Evolutionary conservation across 2,329 filamentous ascomycete genomes (phyloP).

Genomic region (Boeremia lycopersici): DNA sequence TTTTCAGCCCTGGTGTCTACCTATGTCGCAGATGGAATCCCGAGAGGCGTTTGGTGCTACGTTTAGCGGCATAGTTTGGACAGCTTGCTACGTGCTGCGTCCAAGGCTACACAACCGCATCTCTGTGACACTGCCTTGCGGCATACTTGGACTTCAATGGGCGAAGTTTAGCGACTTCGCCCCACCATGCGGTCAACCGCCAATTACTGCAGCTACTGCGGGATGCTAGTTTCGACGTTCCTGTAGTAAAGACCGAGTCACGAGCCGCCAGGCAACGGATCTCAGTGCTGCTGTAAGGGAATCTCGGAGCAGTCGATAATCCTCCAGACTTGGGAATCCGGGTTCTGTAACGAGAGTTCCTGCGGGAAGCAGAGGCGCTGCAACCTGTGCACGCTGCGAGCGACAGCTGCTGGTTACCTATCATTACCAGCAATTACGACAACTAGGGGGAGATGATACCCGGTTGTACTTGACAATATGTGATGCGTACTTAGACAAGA

Average conservation of each 20-base stretch:
- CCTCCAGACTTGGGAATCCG: not conserved
- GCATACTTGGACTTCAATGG: slow-evolving; percentile 23
- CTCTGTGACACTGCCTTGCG: slow-evolving; percentile 21
- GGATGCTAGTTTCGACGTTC: slow-evolving; percentile 30
- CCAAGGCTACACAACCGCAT: slow-evolving; percentile 19
- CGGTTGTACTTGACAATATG: not conserved
- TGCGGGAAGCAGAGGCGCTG: not conserved
- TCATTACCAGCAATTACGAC: not conserved
- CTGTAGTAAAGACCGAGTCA: slow-evolving; percentile 5
- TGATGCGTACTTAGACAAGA: not conserved
- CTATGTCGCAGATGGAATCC: slow-evolving; percentile 20
- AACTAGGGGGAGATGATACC: no score
- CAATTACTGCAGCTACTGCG: slow-evolving; percentile 8
- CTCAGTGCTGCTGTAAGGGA: slow-evolving; percentile 26
- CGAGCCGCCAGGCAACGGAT: slow-evolving; percentile 12
- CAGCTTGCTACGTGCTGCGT: slow-evolving; percentile 28
- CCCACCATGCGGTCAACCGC: slow-evolving; percentile 14
- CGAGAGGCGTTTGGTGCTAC: slow-evolving; percentile 37
- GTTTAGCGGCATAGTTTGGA: slow-evolving; percentile 28
- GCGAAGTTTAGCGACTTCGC: slow-evolving; percentile 26
- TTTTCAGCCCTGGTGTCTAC: slow-evolving; percentile 26
- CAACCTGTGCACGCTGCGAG: not conserved
- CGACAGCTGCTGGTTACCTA: not conserved
- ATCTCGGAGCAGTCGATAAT: not conserved
- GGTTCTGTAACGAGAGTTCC: not conserved